Conservation (phyloP, 495 filamentous ascomycete genomes). For the Cairneyella variabilis region DNA sequence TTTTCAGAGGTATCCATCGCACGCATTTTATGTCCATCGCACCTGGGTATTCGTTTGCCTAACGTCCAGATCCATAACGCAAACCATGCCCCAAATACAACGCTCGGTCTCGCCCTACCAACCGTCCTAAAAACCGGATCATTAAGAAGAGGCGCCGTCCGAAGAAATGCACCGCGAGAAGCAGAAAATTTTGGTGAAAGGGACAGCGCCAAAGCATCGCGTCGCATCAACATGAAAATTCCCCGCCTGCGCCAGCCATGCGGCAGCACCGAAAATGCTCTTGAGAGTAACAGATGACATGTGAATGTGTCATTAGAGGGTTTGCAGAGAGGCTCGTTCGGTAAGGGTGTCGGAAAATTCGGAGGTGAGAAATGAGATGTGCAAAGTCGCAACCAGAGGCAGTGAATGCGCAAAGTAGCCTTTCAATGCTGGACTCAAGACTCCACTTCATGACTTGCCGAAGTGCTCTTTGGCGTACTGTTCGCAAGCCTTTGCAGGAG, state of each 20-base stretch:
- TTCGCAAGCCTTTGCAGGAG: conserved; percentile 74
- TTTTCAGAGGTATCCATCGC: conserved; percentile 1
- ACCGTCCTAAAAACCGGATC: not conserved
- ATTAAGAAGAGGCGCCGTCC: not conserved
- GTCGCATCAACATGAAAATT: not conserved
- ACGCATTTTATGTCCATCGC: not conserved
- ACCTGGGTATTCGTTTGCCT: not conserved
- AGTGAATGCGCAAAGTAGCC: no score
- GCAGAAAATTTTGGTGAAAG: conserved; percentile 7
- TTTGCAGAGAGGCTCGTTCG: no score
- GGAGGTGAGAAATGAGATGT: no score
- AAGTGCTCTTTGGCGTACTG: conserved; percentile 98
- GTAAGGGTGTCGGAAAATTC: not conserved
- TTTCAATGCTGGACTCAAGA: not conserved
- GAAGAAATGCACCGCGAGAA: not conserved
- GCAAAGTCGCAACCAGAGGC: no score
- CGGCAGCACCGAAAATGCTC: conserved; percentile 9
- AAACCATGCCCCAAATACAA: not conserved
- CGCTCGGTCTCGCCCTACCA: not conserved
- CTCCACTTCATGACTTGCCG: conserved; percentile 23
- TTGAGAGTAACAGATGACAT: not conserved
- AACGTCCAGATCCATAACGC: not conserved
- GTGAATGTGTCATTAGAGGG: no score
- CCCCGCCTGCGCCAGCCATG: conserved; percentile 18
- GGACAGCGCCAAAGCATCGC: not conserved